These are phyloP conservation scores for Apophysomyces ossiformis DNA, from an alignment of 371 early-diverging fungal species.

Conservation along the genomic window DNA sequence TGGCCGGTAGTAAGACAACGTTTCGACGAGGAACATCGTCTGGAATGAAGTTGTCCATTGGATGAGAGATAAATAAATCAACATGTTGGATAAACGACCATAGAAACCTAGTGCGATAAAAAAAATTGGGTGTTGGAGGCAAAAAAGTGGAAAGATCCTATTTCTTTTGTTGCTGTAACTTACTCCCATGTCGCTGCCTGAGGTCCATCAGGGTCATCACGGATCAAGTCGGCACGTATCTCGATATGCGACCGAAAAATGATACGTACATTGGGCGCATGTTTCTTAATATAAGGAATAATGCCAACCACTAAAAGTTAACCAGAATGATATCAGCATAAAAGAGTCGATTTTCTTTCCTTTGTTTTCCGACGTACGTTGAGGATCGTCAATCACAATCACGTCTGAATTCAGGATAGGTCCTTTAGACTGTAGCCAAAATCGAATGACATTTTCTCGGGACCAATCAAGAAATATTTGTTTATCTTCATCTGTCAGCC, in stretches of 20 bases:
- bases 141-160: not conserved
- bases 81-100: conserved; percentile 75
- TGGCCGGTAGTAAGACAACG: conserved; percentile 75
- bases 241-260: conserved; percentile 91
- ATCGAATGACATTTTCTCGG: conserved; percentile 72
- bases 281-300: conserved; percentile 74
- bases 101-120: conserved; percentile 52
- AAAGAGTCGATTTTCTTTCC: not conserved
- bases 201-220: conserved; percentile 54
- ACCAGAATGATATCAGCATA: not conserved
- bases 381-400: conserved; percentile 90
- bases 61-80: conserved; percentile 83
- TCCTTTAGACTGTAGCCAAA: conserved; percentile 74
- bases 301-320: conserved; percentile 64
- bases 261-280: conserved; percentile 71
- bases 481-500: conserved; percentile 74
- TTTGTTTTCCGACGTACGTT: conserved; percentile 47
- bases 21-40: conserved; percentile 65
- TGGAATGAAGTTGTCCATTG: conserved; percentile 76
- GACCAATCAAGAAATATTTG: conserved; percentile 76
- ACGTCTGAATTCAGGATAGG: conserved; percentile 74
- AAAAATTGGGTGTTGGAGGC: no score
- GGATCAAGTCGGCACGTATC: conserved; percentile 74
- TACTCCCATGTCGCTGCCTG: conserved; percentile 71
- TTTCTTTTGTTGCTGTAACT: conserved; percentile 7